Evolutionary conservation across 1,284 basidiomycete species (phyloP), one percentile per base, ranked within the genome.

Genomic region (Laetiporus sulphureus): DNA sequence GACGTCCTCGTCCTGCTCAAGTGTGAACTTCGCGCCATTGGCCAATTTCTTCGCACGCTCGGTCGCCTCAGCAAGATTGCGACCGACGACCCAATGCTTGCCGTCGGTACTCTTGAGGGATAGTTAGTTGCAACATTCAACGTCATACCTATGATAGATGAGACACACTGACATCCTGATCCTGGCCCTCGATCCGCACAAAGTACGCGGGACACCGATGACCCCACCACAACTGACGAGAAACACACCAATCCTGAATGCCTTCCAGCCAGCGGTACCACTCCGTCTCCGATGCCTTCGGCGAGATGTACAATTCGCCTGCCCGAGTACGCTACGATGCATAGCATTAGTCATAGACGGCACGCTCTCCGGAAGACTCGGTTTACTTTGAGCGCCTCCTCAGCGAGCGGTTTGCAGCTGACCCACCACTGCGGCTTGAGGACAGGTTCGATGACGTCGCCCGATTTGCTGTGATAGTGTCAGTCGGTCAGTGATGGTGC

Each of bases 391-490:
- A 97, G 76, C 12, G 88, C 91, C 54, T 93, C 91, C 48, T 93
- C 85, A 0, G 95, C 93, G 41, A 99, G 73, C 1, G 89, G 88
- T 62, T 91, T 83, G 71, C 92, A 96, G 65, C 86, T 83, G 37
- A 99, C 89, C 94, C 94, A 99, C 96, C 96, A 99, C 61, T 99
- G 96, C 0, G 96, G 96, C 67, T 98, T 99, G 60, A 99, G 74
- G 27, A 98, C 72, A 5, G 91, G 89, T 65, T 99, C 96, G 52
- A 99, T 97, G 40, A 99, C 67, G 61, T 99, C 96, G 3, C 95
- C 95, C 2, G 91, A 95, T 73, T 94, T 93, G 52, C 85, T 91
- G 46, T 5, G 36, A 42, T 5, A 18, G n/a, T n/a, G n/a, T 18
- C 42, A 20, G 10, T n/a, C 29, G 19, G 16, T 23, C 16, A 37